These are phyloP conservation scores for Schizophyllum commune DNA, from an alignment of 1,284 basidiomycete genomes.

Conservation along the genomic window DNA sequence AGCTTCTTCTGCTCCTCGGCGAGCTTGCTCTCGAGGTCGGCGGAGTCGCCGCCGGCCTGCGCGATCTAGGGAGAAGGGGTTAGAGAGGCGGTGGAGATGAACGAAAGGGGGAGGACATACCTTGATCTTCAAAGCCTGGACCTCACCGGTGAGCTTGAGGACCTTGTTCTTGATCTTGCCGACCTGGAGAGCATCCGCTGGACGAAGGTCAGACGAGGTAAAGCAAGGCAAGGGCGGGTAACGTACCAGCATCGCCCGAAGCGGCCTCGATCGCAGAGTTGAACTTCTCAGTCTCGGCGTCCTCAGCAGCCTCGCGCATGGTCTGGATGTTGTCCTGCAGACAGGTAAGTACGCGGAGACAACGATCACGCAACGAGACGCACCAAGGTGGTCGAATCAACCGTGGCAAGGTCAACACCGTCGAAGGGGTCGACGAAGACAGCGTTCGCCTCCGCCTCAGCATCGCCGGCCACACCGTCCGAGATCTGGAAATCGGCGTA, in stretches of 20 bases:
- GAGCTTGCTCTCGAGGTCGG: constrained; percentile 5
- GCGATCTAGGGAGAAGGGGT: constrained; percentile 11
- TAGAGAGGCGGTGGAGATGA: not conserved
- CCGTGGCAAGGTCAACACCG: constrained; percentile 25
- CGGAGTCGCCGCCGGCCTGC: constrained; percentile 5
- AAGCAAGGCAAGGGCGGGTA: not conserved
- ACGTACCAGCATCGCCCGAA: constrained; percentile 24
- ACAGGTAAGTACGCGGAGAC: not conserved
- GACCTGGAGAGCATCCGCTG: constrained; percentile 30
- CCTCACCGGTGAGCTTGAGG: constrained; percentile 36
- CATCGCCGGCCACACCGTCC: constrained; percentile 33
- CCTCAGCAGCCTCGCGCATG: constrained; percentile 33
- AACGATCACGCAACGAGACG: not conserved
- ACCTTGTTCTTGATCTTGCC: constrained; percentile 50
- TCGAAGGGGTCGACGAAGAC: constrained; percentile 35
- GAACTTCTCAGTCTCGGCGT: constrained; percentile 36
- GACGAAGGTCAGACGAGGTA: not conserved
- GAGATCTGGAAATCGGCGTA: constrained; percentile 42
- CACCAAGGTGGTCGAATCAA: constrained; percentile 14
- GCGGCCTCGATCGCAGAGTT: constrained; percentile 36
- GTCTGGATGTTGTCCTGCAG: constrained; percentile 26
- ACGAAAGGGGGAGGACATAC: constrained; percentile 10
- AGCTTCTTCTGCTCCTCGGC: constrained; percentile 9
- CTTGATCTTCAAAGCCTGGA: constrained; percentile 24
- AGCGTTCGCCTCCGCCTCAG: constrained; percentile 32